A percentile compares a stretch with the other conserved stretches of the same genome.
phyloP scores from a whole-genome alignment of 495 filamentous ascomycete genomes.

The Corynascus novoguineensis region DNA sequence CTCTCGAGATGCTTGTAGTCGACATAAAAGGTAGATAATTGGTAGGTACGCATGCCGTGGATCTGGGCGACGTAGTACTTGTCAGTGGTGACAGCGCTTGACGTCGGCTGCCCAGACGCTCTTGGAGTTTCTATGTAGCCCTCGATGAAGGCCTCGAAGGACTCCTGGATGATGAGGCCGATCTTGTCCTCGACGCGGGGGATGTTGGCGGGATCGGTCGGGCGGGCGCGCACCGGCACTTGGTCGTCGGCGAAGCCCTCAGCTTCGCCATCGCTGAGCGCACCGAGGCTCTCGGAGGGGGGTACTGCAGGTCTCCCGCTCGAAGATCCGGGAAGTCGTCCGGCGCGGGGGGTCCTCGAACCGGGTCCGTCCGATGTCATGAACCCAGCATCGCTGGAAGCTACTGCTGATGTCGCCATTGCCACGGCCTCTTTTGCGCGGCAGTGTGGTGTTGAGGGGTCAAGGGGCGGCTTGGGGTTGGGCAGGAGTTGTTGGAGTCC shows the following conservation, averaged over 20 bases:
- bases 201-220: slow-evolving; percentile 57
- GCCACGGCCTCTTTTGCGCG: slow-evolving; percentile 4
- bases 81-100: slow-evolving; percentile 70
- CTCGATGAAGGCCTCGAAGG: slow-evolving; percentile 86
- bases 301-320: slow-evolving; percentile 57
- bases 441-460: slow-evolving; percentile 9
- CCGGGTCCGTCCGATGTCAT: slow-evolving; percentile 39
- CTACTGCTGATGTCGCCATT: slow-evolving; percentile 34
- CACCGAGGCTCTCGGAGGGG: slow-evolving; percentile 60
- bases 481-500: not conserved
- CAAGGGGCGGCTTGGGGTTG: slow-evolving; percentile 3
- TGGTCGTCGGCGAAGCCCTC: slow-evolving; percentile 56
- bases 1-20: slow-evolving; percentile 83
- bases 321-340: slow-evolving; percentile 42
- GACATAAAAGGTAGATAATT: slow-evolving; percentile 93
- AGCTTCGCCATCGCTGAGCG: slow-evolving; percentile 57
- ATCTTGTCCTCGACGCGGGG: slow-evolving; percentile 83
- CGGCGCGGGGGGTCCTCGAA: slow-evolving; percentile 34
- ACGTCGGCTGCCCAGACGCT: slow-evolving; percentile 66
- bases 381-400: slow-evolving; percentile 42
- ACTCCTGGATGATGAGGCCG: slow-evolving; percentile 75
- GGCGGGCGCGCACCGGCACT: slow-evolving; percentile 48
- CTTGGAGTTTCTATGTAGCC: slow-evolving; percentile 73
- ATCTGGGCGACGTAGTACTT: slow-evolving; percentile 98
- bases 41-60: slow-evolving; percentile 75